phyloP scores from a whole-genome alignment of 257 asterid genomes.

The Fraxinus quadrangulata region DNA sequence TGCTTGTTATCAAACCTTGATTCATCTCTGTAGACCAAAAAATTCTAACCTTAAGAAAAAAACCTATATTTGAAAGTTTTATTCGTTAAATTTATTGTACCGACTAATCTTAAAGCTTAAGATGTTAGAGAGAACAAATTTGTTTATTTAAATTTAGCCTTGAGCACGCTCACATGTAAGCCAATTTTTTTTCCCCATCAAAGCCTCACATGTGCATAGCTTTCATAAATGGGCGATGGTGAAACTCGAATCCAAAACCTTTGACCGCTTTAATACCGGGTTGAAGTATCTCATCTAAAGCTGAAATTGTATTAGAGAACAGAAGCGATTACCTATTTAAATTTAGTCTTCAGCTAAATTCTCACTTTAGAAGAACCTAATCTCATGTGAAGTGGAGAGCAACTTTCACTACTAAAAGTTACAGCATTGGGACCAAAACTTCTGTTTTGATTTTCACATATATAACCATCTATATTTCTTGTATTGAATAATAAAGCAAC shows the following conservation, averaged over 20 bases:
- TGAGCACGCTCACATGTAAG: not conserved
- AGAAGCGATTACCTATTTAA: not conserved
- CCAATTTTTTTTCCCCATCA: not conserved
- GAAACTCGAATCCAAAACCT: not conserved
- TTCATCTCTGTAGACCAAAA: conserved; percentile 56
- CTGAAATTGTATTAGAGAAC: too few species aligned
- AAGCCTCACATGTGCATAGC: not conserved
- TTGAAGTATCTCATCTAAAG: not conserved
- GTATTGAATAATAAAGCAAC: conserved; percentile 18
- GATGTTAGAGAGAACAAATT: not conserved
- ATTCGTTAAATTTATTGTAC: not conserved
- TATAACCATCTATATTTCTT: conserved; percentile 1
- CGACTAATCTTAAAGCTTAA: not conserved
- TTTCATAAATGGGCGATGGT: not conserved
- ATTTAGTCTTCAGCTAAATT: not conserved
- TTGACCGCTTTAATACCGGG: not conserved
- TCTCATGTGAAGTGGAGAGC: conserved; percentile 8
- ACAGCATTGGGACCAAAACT: not conserved
- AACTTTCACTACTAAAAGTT: conserved; percentile 1
- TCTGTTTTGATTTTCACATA: not conserved
- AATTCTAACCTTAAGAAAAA: not conserved
- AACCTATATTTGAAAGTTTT: not conserved
- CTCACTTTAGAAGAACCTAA: not conserved
- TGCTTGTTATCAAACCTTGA: conserved; percentile 70
- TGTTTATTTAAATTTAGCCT: not conserved